Conservation (phyloP, 2,329 filamentous ascomycete species). For the Sphaerostilbella broomeana region DNA sequence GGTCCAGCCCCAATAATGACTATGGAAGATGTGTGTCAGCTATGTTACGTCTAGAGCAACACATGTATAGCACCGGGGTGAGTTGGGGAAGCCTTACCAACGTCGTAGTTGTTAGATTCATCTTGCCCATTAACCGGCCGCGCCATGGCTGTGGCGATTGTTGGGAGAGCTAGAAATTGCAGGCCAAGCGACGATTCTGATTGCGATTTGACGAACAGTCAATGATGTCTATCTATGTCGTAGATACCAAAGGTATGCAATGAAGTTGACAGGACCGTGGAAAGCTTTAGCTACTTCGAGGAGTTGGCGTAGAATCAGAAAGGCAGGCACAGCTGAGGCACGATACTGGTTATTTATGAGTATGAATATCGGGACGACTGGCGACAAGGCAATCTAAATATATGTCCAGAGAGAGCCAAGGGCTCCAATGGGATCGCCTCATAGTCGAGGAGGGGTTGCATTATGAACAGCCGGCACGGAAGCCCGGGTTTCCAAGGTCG, state of each 20-base stretch:
- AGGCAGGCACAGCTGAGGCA: too few relatives aligned
- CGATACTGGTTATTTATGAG: too few relatives aligned
- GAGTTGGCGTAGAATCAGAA: too few relatives aligned
- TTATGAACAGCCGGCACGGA: conserved; percentile 2
- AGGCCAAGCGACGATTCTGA: too few relatives aligned
- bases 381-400: not conserved
- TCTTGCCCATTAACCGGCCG: conserved; percentile 4
- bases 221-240: not conserved
- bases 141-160: conserved; percentile 4
- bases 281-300: not conserved
- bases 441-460: too few relatives aligned
- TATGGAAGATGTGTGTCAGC: conserved; percentile 20
- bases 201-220: not conserved
- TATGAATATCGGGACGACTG: too few relatives aligned
- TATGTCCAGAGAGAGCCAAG: not conserved
- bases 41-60: not conserved
- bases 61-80: not conserved
- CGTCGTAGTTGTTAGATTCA: conserved; percentile 8
- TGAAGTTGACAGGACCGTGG: not conserved
- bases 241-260: not conserved
- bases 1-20: conserved; percentile 88
- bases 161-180: not conserved
- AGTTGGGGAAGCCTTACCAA: conserved; percentile 4
- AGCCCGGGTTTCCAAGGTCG: not conserved
- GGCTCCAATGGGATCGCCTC: conserved; percentile 1